Conservation (phyloP, 768 basidiomycete species). For the Cystofilobasidium capitatum region DNA sequence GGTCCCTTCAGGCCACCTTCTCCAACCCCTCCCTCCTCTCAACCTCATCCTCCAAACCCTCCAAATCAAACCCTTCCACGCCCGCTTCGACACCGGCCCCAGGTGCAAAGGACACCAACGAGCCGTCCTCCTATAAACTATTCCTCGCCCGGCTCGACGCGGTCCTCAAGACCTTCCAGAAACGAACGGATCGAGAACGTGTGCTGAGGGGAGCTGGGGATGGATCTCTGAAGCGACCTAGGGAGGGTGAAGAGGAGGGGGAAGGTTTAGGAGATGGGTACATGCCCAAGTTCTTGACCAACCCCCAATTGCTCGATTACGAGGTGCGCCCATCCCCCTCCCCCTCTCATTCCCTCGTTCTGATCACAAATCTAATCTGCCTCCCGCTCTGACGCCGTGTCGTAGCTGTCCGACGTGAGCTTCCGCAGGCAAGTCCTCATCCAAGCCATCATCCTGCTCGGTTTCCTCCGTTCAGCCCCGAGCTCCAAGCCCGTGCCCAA, state of each 20-base stretch:
- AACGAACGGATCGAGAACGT: constrained; percentile 77
- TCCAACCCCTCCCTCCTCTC: constrained; percentile 57
- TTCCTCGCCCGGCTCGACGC: constrained; percentile 50
- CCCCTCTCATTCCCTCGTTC: background rate
- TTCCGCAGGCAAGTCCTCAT: constrained; percentile 90
- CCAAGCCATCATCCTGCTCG: constrained; percentile 45
- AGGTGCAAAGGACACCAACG: background rate
- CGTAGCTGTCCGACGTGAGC: constrained; percentile 73
- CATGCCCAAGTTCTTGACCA: constrained; percentile 87
- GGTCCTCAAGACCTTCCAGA: constrained; percentile 68
- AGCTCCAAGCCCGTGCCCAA: background rate
- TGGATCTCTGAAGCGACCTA: constrained; percentile 44
- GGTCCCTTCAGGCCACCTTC: constrained; percentile 68
- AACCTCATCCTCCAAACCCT: background rate
- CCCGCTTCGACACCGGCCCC: background rate
- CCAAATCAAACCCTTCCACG: background rate
- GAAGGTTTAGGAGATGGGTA: constrained; percentile 42
- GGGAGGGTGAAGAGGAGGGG: constrained; percentile 32
- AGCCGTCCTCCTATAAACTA: background rate
- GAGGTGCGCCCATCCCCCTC: constrained; percentile 50
- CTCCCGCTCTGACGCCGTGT: constrained; percentile 25
- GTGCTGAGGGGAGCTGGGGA: constrained; percentile 78
- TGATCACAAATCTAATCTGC: background rate
- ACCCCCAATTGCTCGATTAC: constrained; percentile 71
- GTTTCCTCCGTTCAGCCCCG: constrained; percentile 12